These are phyloP conservation scores for Abrus precatorius DNA, from an alignment of 306 rosid species.

Conservation along the genomic window DNA sequence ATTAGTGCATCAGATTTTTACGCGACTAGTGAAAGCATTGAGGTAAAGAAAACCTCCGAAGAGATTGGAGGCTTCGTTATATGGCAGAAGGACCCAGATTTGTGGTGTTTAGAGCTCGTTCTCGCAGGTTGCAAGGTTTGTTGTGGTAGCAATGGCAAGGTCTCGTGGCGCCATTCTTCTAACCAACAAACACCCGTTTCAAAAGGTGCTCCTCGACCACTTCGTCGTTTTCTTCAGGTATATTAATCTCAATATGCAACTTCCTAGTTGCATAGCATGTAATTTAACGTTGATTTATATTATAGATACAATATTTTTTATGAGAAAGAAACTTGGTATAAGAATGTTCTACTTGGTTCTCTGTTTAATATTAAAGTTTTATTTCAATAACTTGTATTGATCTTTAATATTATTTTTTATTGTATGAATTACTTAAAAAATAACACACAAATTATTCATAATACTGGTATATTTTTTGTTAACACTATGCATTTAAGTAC, in stretches of 20 bases:
- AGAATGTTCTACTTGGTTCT: too few relatives aligned
- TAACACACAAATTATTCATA: too few relatives aligned
- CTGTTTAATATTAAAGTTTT: too few relatives aligned
- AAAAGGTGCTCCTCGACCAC: conserved; percentile 85
- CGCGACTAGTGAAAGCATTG: conserved; percentile 55
- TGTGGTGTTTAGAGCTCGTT: conserved; percentile 83
- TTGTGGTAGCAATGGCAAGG: conserved; percentile 86
- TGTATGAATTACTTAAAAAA: too few relatives aligned
- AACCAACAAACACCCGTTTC: conserved; percentile 75
- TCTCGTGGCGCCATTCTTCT: conserved; percentile 94
- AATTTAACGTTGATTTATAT: too few relatives aligned
- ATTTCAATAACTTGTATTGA: too few relatives aligned
- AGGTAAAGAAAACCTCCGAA: conserved; percentile 71
- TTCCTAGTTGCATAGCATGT: not conserved
- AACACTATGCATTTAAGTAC: too few relatives aligned
- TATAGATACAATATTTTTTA: too few relatives aligned
- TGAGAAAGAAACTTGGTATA: too few relatives aligned
- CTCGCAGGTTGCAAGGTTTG: conserved; percentile 84
- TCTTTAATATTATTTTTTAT: too few relatives aligned
- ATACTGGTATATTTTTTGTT: too few relatives aligned
- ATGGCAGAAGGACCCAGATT: conserved; percentile 93
- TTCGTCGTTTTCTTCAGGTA: conserved; percentile 96
- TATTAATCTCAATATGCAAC: not conserved
- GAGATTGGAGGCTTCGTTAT: conserved; percentile 85
- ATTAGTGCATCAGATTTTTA: conserved; percentile 86